Evolutionary conservation across 129 eudicot species (phyloP).

Genomic region (Centrapalus pauciflorus): DNA sequence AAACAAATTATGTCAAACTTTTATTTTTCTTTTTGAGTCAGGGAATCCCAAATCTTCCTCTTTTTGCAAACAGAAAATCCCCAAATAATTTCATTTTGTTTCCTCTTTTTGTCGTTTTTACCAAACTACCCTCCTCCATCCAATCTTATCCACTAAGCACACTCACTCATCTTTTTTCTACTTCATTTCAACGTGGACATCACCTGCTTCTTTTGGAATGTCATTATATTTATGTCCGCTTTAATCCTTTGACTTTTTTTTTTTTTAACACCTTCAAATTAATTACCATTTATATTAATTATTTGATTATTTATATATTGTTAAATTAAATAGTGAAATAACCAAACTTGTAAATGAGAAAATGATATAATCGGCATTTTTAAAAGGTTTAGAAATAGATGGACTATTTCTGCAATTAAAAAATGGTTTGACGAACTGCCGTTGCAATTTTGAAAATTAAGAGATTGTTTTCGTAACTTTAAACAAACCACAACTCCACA

Average conservation of each 20-base stretch:
- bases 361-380: too few relatives aligned
- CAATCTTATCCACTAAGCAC: conserved; percentile 42
- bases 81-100: conserved; percentile 27
- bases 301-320: too few relatives aligned
- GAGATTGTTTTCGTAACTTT: too few relatives aligned
- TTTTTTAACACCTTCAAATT: too few relatives aligned
- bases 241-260: neutral
- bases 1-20: conserved; percentile 36
- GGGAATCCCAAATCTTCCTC: conserved; percentile 33
- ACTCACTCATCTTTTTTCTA: conserved; percentile 31
- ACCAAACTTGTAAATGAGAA: too few relatives aligned
- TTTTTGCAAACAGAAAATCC: conserved; percentile 47
- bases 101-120: conserved; percentile 23
- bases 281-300: too few relatives aligned
- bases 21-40: conserved; percentile 9
- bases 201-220: conserved; percentile 35
- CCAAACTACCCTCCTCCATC: conserved; percentile 30
- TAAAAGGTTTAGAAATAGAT: too few relatives aligned
- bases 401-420: too few relatives aligned
- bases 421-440: too few relatives aligned
- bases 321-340: too few relatives aligned
- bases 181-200: conserved; percentile 30
- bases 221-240: neutral
- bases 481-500: too few relatives aligned
- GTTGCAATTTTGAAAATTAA: too few relatives aligned